Evolutionary conservation across 306 rosid genomes (phyloP), one percentile per base, ranked within the genome.

Genomic region (Morella rubra): DNA sequence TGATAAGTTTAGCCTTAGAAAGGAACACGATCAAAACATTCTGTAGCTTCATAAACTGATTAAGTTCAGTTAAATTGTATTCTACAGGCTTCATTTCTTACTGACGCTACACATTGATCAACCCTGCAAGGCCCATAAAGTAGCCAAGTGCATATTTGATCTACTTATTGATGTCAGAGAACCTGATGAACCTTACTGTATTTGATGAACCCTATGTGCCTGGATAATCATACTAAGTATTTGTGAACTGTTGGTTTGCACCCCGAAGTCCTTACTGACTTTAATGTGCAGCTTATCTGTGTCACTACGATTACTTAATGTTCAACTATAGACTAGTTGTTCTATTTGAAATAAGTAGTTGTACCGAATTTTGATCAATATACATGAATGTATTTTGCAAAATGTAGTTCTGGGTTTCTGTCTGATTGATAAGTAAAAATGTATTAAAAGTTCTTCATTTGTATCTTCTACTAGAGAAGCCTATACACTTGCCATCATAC

Each of bases 401-500:
- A 51, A 0, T 40, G 45, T 0, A 42, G 32, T 49, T 69, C 7
- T 37, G 19, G 60, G 55, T 12, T 7, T 50, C 22, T 40, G 20
- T 37, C 7, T 51, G 1, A 24, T 46, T 54, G 27, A n/a, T 54
- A 11, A n/a, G 18, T 54, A 54, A 54, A 20, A 7, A 53, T 56
- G 20, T 20, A 19, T 56, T 20, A 56, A 22, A 58, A 58, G 40
- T 58, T 18, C 32, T 55, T 18, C 12, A 9, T 56, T 9, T 22
- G 22, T 15, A 40, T 64, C 47, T 64, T 64, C 27, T 64, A 65
- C 37, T 41, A 42, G 40, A 41, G 24, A 65, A 40, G n/a, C 3
- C 45, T 41, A 16, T 37, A 4, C 68, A 32, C 45, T 65, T 65
- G 70, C 70, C 70, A 65, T 65, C 69, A 19, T 53, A 45, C 59